phyloP scores from a whole-genome alignment of 148 eudicot genomes.

The Rheum nobile region DNA sequence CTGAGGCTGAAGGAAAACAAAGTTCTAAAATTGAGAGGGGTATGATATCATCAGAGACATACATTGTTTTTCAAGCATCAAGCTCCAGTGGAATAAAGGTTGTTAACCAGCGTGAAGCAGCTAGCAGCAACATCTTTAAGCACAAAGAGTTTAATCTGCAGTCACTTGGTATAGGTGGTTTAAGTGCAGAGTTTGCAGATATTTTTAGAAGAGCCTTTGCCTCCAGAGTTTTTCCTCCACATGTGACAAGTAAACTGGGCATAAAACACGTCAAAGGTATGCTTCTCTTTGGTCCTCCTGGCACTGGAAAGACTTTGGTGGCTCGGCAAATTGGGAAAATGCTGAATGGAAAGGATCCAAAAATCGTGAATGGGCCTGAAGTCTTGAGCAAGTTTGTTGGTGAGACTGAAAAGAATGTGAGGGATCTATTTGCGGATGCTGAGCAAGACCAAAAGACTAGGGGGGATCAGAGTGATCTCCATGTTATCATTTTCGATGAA shows the following conservation, averaged over 20 bases:
- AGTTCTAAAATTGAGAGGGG: constrained; percentile 66
- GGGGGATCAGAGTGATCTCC: constrained; percentile 98
- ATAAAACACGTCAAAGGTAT: constrained; percentile 98
- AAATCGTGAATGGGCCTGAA: constrained; percentile 99
- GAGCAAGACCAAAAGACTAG: constrained; percentile 82
- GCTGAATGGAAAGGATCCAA: constrained; percentile 93
- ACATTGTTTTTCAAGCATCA: constrained; percentile 76
- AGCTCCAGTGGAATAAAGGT: constrained; percentile 91
- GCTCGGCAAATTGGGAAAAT: constrained; percentile 98
- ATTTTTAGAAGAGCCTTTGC: constrained; percentile 99
- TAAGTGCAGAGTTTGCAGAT: constrained; percentile 91
- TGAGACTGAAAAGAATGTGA: constrained; percentile 97
- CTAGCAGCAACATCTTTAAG: constrained; percentile 84
- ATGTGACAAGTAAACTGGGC: constrained; percentile 87
- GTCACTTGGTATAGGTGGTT: constrained; percentile 88
- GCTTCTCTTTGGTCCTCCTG: constrained; percentile 99
- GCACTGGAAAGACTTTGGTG: constrained; percentile 97
- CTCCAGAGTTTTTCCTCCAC: constrained; percentile 94
- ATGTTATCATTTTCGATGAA: constrained; percentile 98
- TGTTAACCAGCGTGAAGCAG: constrained; percentile 86
- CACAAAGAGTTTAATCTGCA: constrained; percentile 92
- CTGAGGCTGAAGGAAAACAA: constrained; percentile 61
- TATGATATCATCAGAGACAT: constrained; percentile 64
- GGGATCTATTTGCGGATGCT: constrained; percentile 99
- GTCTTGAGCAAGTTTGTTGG: constrained; percentile 99